Evolutionary conservation across 768 basidiomycete species (phyloP).

Genomic region (Tricholoma saponaceum): DNA sequence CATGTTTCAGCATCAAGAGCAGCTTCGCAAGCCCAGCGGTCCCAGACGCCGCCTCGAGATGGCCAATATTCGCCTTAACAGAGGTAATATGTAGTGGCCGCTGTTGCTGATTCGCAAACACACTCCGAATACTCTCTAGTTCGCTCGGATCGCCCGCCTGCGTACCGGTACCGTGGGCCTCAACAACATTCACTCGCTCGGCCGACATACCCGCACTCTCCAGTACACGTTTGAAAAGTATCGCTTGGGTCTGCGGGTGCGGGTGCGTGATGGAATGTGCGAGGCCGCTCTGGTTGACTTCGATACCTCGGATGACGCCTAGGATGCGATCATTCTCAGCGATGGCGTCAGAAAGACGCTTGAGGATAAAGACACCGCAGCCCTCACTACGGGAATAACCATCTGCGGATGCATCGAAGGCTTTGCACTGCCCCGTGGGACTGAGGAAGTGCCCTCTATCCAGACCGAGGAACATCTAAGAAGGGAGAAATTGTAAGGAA

Average conservation of each 20-base stretch:
- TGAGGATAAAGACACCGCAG: constrained; percentile 66
- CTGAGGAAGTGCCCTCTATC: constrained; percentile 68
- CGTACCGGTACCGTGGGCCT: constrained; percentile 75
- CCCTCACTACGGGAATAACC: constrained; percentile 74
- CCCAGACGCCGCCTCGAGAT: constrained; percentile 74
- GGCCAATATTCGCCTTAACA: constrained; percentile 72
- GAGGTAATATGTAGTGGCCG: constrained; percentile 65
- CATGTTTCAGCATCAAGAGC: constrained; percentile 60
- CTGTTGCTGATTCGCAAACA: constrained; percentile 42
- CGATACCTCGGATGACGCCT: constrained; percentile 65
- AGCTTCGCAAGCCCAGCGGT: constrained; percentile 68
- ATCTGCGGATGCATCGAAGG: constrained; percentile 69
- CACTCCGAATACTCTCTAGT: constrained; percentile 54
- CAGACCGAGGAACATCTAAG: constrained; percentile 65
- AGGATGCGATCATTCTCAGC: constrained; percentile 64
- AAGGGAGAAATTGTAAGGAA: background rate
- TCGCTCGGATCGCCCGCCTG: constrained; percentile 69
- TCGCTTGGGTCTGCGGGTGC: constrained; percentile 55
- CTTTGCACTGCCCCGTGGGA: constrained; percentile 61
- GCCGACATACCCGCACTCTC: constrained; percentile 40
- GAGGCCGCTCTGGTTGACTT: constrained; percentile 67
- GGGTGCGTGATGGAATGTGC: constrained; percentile 72
- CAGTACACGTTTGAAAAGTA: constrained; percentile 50
- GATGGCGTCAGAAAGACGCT: constrained; percentile 63
- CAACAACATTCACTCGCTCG: constrained; percentile 52